phyloP scores from a whole-genome alignment of 768 basidiomycete species.

The Russula earlei region DNA sequence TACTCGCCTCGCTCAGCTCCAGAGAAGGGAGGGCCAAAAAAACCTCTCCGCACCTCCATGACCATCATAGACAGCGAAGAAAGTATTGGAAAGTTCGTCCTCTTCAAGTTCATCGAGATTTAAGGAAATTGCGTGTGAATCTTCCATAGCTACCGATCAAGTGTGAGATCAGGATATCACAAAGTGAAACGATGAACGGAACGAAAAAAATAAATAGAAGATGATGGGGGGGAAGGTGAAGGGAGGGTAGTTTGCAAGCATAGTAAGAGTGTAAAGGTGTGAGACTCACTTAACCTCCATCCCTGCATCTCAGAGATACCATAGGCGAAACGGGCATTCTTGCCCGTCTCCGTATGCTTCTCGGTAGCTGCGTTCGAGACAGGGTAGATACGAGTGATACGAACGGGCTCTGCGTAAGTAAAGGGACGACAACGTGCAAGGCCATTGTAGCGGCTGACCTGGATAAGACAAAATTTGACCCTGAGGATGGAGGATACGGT shows the following conservation, averaged over 20 bases:
- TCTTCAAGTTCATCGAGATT: slow-evolving; percentile 46
- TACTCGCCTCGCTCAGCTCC: neutral
- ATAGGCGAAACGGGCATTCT: slow-evolving; percentile 61
- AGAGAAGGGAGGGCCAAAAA: slow-evolving; percentile 7
- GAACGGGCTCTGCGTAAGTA: neutral
- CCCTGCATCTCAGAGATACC: slow-evolving; percentile 97
- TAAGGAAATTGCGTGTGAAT: slow-evolving; percentile 74
- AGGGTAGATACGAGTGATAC: neutral
- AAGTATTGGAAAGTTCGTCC: slow-evolving; percentile 47
- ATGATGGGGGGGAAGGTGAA: neutral
- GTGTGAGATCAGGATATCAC: slow-evolving; percentile 19
- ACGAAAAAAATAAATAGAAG: too few relatives aligned
- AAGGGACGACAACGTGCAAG: neutral
- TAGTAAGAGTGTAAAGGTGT: neutral
- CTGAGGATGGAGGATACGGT: slow-evolving; percentile 30
- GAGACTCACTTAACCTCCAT: slow-evolving; percentile 88
- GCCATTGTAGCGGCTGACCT: slow-evolving; percentile 35
- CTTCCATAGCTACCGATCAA: slow-evolving; percentile 82
- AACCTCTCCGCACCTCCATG: slow-evolving; percentile 68
- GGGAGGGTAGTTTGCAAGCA: neutral
- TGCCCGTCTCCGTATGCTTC: slow-evolving; percentile 70
- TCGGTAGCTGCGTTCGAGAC: slow-evolving; percentile 47
- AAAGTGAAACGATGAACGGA: neutral
- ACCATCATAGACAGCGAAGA: slow-evolving; percentile 97
- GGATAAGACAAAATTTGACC: slow-evolving; percentile 84